phyloP scores from a whole-genome alignment of 2,329 filamentous ascomycete genomes.

The Helicocarpus griseus region DNA sequence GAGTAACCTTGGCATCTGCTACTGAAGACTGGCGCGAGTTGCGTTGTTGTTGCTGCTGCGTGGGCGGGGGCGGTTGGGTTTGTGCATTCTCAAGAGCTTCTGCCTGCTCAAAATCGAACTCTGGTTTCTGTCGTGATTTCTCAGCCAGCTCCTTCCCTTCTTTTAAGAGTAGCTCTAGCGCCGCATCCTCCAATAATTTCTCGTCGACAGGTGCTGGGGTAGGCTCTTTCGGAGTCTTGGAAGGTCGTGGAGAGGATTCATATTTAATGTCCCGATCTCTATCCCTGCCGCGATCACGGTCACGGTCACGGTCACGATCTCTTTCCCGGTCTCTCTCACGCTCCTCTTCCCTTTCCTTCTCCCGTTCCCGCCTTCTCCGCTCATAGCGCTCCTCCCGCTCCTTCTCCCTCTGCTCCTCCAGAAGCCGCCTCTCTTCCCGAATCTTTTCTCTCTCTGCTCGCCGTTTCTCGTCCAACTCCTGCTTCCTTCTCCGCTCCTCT shows the following conservation, averaged over 20 bases:
- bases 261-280: constrained; percentile 7
- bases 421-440: constrained; percentile 43
- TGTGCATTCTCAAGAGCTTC: constrained; percentile 32
- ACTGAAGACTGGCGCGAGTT: constrained; percentile 1
- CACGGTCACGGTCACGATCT: constrained; percentile 22
- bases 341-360: constrained; percentile 23
- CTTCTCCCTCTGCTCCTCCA: constrained; percentile 44
- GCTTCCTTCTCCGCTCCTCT: constrained; percentile 40
- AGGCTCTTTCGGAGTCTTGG: constrained; percentile 24
- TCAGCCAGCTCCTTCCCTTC: constrained; percentile 47
- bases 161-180: constrained; percentile 43
- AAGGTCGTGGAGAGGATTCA: not conserved
- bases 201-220: constrained; percentile 36
- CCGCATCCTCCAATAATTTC: constrained; percentile 47
- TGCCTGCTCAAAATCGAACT: constrained; percentile 42
- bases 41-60: not conserved
- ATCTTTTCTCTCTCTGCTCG: constrained; percentile 41
- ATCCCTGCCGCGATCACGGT: constrained; percentile 28
- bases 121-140: constrained; percentile 41
- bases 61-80: constrained; percentile 13
- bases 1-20: not conserved
- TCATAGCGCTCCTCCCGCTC: constrained; percentile 40
- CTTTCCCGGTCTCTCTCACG: constrained; percentile 22
- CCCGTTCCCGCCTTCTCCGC: constrained; percentile 31
- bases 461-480: constrained; percentile 40